These are phyloP conservation scores for Sherardia arvensis DNA, from an alignment of 257 asterid genomes.

Conservation along the genomic window DNA sequence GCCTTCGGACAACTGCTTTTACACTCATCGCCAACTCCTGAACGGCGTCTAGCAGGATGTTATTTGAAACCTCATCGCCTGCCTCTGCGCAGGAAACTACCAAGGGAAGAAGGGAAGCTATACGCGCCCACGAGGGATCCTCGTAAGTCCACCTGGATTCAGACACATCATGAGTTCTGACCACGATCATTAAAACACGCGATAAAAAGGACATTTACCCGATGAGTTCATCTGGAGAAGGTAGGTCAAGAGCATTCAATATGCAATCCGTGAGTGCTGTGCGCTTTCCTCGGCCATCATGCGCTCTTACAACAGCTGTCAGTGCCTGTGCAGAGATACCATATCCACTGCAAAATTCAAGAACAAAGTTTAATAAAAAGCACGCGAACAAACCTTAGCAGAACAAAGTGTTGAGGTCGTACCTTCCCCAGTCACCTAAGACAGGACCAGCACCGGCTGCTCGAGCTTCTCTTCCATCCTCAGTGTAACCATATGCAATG, in stretches of 20 bases:
- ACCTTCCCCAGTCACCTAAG: slow-evolving; percentile 97
- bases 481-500: slow-evolving; percentile 74
- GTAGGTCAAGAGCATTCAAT: slow-evolving; percentile 40
- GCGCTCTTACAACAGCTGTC: slow-evolving; percentile 72
- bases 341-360: slow-evolving; percentile 58
- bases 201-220: slow-evolving; percentile 33
- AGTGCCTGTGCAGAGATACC: slow-evolving; percentile 82
- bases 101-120: slow-evolving; percentile 59
- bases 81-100: slow-evolving; percentile 67
- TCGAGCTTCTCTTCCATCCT: slow-evolving; percentile 84
- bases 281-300: slow-evolving; percentile 77
- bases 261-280: slow-evolving; percentile 47
- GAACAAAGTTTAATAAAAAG: background rate
- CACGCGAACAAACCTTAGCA: background rate
- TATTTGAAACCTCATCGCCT: slow-evolving; percentile 57
- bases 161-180: background rate
- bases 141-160: slow-evolving; percentile 68
- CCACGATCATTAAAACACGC: background rate
- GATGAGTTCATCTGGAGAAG: slow-evolving; percentile 78
- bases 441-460: slow-evolving; percentile 91
- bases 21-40: slow-evolving; percentile 72
- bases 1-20: slow-evolving; percentile 67
- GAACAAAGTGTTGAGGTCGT: background rate
- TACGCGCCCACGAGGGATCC: slow-evolving; percentile 79
- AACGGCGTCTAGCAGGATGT: slow-evolving; percentile 50